These are phyloP conservation scores for Curvularia sp. DNA, from an alignment of 2,329 filamentous ascomycete genomes.

Conservation along the genomic window DNA sequence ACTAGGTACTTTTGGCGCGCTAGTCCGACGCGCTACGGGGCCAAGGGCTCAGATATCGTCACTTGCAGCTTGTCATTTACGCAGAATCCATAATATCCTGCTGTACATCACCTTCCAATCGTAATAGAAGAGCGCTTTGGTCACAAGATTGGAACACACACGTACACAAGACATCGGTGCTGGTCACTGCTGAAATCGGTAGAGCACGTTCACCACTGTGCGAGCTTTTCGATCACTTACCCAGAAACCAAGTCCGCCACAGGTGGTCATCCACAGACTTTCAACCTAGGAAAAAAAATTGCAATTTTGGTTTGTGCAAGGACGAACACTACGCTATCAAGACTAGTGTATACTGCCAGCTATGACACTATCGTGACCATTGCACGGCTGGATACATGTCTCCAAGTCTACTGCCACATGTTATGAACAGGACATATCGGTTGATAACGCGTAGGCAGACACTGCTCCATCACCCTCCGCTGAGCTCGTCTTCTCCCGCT, in stretches of 20 bases:
- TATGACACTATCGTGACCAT: constrained; percentile 3
- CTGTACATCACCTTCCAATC: not conserved
- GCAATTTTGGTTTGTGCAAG: constrained; percentile 6
- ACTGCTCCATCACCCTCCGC: constrained; percentile 4
- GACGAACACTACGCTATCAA: constrained; percentile 1
- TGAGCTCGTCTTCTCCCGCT: not conserved
- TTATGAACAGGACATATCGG: not conserved
- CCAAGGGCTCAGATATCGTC: constrained; percentile 12
- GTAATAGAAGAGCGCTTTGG: too few relatives aligned
- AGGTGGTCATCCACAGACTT: not conserved
- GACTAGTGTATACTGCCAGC: constrained; percentile 4
- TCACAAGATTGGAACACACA: not conserved
- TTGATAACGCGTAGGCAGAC: not conserved
- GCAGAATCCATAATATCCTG: not conserved
- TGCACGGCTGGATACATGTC: not conserved
- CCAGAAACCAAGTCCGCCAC: not conserved
- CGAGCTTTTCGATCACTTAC: not conserved
- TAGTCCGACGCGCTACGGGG: constrained; percentile 10
- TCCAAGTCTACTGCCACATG: constrained; percentile 6
- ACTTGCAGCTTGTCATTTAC: not conserved
- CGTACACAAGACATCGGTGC: not conserved
- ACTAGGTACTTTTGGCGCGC: constrained; percentile 3
- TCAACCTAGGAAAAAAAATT: not conserved
- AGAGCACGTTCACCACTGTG: not conserved
- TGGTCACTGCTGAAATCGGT: not conserved